Conservation (phyloP, 164 flowering plant genomes). For the Tinospora cordifolia region DNA sequence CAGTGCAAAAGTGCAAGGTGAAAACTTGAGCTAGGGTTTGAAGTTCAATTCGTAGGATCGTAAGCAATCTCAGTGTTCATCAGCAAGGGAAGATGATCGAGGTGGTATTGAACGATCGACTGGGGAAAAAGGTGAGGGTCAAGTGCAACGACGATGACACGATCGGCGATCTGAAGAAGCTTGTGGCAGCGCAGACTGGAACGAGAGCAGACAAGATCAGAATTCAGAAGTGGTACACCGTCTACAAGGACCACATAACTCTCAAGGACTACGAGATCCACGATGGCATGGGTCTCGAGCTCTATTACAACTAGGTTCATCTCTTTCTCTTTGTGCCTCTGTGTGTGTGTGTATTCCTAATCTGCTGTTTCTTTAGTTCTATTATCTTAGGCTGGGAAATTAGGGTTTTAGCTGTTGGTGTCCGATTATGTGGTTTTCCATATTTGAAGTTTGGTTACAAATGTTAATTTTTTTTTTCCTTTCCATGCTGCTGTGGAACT, state of each 20-base stretch:
- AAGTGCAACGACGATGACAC: slow-evolving; percentile 96
- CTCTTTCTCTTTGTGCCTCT: neutral
- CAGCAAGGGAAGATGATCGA: slow-evolving; percentile 63
- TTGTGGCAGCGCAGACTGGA: slow-evolving; percentile 89
- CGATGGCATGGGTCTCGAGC: slow-evolving; percentile 96
- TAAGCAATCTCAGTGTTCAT: too few species aligned
- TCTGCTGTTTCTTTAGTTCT: too few species aligned
- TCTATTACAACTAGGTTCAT: slow-evolving; percentile 58
- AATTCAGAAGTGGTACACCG: slow-evolving; percentile 84
- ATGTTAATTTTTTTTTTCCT: too few species aligned
- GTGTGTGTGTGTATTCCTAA: too few species aligned
- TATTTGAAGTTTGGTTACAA: too few species aligned
- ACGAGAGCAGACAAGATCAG: slow-evolving; percentile 73
- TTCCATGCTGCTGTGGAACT: too few species aligned
- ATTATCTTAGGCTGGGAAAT: too few species aligned
- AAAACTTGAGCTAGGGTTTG: neutral
- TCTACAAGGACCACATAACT: slow-evolving; percentile 89
- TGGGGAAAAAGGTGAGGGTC: slow-evolving; percentile 90
- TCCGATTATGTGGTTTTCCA: too few species aligned
- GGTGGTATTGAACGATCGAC: slow-evolving; percentile 83
- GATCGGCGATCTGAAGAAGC: slow-evolving; percentile 88
- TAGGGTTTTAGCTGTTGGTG: too few species aligned
- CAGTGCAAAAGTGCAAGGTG: neutral
- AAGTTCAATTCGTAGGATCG: neutral
- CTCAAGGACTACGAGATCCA: slow-evolving; percentile 90